Evolutionary conservation across 2,329 filamentous ascomycete species (phyloP).

Genomic region (Dactylellina haptotyla): DNA sequence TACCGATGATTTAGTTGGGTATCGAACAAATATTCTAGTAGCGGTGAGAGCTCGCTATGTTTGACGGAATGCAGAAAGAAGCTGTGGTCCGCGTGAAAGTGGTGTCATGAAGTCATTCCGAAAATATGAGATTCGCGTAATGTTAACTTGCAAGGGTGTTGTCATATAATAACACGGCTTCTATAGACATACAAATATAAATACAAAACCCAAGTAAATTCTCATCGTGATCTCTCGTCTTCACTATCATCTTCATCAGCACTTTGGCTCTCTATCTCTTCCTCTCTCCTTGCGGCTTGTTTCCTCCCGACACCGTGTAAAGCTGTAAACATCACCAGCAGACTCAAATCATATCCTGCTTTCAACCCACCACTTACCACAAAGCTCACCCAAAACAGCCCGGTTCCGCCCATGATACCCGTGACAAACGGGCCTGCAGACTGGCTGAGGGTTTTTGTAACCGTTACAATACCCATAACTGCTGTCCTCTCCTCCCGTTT

Average conservation of each 20-base stretch:
- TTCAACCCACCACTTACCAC: slow-evolving; percentile 72
- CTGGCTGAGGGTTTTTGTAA: slow-evolving; percentile 73
- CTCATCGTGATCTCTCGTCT: not conserved
- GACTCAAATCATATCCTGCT: slow-evolving; percentile 69
- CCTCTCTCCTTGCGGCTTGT: not conserved
- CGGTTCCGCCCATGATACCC: slow-evolving; percentile 69
- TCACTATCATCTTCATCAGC: not conserved
- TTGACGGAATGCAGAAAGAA: too few relatives aligned
- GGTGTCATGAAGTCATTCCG: not conserved
- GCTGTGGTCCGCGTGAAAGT: too few relatives aligned
- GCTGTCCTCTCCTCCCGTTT: slow-evolving; percentile 74
- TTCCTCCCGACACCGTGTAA: slow-evolving; percentile 44
- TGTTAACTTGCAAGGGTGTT: not conserved
- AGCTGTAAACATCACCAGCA: slow-evolving; percentile 66
- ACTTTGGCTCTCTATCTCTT: not conserved
- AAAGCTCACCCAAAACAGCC: slow-evolving; percentile 72
- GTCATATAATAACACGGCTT: too few relatives aligned
- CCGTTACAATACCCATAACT: slow-evolving; percentile 76
- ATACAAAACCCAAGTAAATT: too few relatives aligned
- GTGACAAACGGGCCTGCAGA: slow-evolving; percentile 73
- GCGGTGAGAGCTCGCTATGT: too few relatives aligned
- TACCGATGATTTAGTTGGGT: not conserved
- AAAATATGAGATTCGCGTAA: not conserved
- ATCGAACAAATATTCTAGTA: not conserved
- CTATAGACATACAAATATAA: too few relatives aligned